Base-by-base conservation (phyloP, 495 filamentous ascomycete species). In the Tricharina praecox region DNA sequence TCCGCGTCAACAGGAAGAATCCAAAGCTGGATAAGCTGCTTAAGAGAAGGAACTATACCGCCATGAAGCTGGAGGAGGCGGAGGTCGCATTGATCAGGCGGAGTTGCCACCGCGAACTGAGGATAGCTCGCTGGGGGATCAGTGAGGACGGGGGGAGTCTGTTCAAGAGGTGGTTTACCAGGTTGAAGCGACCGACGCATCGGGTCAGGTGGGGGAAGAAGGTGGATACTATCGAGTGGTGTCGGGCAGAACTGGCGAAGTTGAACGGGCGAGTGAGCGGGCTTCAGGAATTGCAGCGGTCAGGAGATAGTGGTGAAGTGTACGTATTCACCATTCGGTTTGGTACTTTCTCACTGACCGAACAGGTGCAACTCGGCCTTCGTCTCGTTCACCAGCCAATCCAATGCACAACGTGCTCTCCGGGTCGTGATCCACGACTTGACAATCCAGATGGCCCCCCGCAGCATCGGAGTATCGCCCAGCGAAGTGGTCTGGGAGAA, bases 151-250 rank as follows among this genome's bases (percentile, higher is more conserved):
- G n/a, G n/a, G n/a, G n/a, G n/a, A n/a, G n/a, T n/a, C n/a, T n/a
- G n/a, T n/a, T n/a, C n/a, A n/a, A n/a, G n/a, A n/a, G n/a, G n/a
- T n/a, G n/a, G n/a, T n/a, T n/a, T n/a, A n/a, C n/a, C n/a, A n/a
- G n/a, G n/a, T n/a, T n/a, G n/a, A 45, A 88, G 85, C 41, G 92
- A 93, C 68, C 3, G 38, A 39, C 15, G 30, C 41, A 23, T 37
- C 49, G 40, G 30, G 37, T 37, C 34, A 58, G 20, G 37, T 24
- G 8, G 45, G 48, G 49, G 49, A 42, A 23, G 53, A 51, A 81
- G 52, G 85, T 93, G 20, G 86, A 94, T 63, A 82, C 82, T 0
- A 93, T 94, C 68, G 79, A 90, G 59, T 96, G 87, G 83, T 82
- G 76, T 58, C 80, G 90, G 49, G 67, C 71, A 1, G 78, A 90